Evolutionary conservation across 768 basidiomycete species (phyloP), one percentile per base, ranked within the genome.

Genomic region (Chiua virens): DNA sequence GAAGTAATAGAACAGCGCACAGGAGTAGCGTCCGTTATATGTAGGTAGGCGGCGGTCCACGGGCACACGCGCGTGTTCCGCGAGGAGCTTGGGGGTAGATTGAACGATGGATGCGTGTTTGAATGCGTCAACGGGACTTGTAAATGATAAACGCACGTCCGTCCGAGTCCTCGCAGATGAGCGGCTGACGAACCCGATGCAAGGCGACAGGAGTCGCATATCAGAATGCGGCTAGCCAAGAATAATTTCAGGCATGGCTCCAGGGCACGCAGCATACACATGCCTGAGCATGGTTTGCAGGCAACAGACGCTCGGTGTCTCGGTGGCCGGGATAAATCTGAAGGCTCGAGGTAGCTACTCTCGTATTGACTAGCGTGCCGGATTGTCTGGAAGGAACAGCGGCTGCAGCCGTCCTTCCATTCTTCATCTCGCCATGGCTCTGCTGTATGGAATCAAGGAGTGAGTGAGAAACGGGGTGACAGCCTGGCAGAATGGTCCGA

Each of bases 11-110:
- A 58, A 53, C 35, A 17, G 40, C 54, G 21, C n/a, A 49, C 49
- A 27, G 45, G 38, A 43, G 46, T 20, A 46, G 36, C 39, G 37
- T 55, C 53, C 38, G 48, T 57, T 64, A 64, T 66, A 64, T 63
- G 63, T 43, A 45, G 20, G 49, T 49, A 66, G 39, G n/a, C 36
- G 42, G 40, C 32, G 27, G 22, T 40, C 40, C 25, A 52, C 42
- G 23, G 42, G 44, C 30, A 42, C 47, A 56, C 20, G 42, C 41
- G 56, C 49, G 54, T 55, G 51, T 57, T 57, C 45, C 44, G 35
- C 38, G 35, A 57, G 46, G 63, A 49, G 43, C 23, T 36, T 45
- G 43, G 51, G 43, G 51, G 50, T 37, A 34, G 38, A 63, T 53
- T 47, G 37, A 53, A 18, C 25, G 39, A 23, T 21, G 44, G 30